Base-by-base conservation (phyloP, 2,329 filamentous ascomycete species). In the Cucurbitaria berberidis region DNA sequence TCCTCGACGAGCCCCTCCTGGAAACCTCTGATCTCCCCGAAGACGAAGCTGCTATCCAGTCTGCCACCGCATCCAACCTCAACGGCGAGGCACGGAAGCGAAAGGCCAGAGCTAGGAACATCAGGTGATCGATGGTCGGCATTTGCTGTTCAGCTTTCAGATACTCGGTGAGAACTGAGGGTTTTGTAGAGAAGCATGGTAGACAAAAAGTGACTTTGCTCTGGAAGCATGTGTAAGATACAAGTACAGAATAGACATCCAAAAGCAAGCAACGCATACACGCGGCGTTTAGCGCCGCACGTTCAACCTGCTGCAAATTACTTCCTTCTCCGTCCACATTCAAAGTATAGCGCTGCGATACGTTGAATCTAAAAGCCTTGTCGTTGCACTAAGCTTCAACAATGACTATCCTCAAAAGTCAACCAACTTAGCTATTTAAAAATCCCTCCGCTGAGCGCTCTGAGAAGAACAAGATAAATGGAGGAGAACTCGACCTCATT, bases 1-100 rank as follows among this genome's bases (percentile, higher is more conserved):
- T 73, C n/a, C 40, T 73, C 10, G 72, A 76, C 8, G 69, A 75
- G 49, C 65, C 69, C 3, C 64, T 75, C 24, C 54, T 74, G 10
- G 70, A 73, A n/a, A 53, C 69, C 2, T 70, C 72, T 3, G 69
- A 76, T n/a, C 59, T 74, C 8, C 61, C 70, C 11, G 68, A 76
- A 44, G 71, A 75, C 22, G 74, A 76, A 45, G 70, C 72, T 30
- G 73, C 75, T 8, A 63, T 81, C 24, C 72, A 77, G 43, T 71
- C 69, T 29, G 79, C 79, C 6, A 75, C 76, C 4, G 73, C 78
- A 1, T 47, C 68, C 24, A 81, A 81, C 51, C 72, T 75, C 24
- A 80, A 80, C 51, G 76, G 73, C 26, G 80, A 82, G 62, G 68
- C 75, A 15, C 72, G 77, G 60, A 81, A 75, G 59, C 72, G 74